phyloP scores from a whole-genome alignment of 257 asterid genomes.

The Ocimum tenuiflorum region DNA sequence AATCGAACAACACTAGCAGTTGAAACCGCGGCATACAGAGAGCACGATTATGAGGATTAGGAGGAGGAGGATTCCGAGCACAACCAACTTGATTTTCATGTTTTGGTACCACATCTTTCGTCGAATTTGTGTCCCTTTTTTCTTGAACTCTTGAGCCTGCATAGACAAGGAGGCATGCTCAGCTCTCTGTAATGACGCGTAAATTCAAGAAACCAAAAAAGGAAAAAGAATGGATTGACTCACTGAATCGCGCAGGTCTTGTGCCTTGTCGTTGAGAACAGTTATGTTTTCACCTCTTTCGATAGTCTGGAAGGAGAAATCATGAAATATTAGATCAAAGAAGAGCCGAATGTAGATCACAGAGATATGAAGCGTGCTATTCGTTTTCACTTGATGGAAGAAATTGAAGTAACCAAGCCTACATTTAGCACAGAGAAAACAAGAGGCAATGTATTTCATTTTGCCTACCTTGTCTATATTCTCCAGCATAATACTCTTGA shows the following conservation, averaged over 20 bases:
- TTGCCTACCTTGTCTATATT: slow-evolving; percentile 74
- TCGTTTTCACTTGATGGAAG: neutral
- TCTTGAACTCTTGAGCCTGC: slow-evolving; percentile 65
- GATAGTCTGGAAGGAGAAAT: slow-evolving; percentile 41
- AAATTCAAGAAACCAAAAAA: neutral
- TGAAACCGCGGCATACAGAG: slow-evolving; percentile 61
- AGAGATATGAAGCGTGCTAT: neutral
- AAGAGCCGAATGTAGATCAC: neutral
- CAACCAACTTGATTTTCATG: slow-evolving; percentile 79
- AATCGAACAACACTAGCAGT: slow-evolving; percentile 28
- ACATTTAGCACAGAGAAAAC: too few species aligned
- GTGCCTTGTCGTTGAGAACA: slow-evolving; percentile 57
- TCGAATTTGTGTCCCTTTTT: slow-evolving; percentile 45
- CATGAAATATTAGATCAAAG: neutral
- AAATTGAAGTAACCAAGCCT: too few species aligned
- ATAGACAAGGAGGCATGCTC: neutral
- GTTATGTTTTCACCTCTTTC: slow-evolving; percentile 72
- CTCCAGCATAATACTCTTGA: slow-evolving; percentile 78
- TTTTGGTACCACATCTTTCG: slow-evolving; percentile 90
- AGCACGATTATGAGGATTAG: slow-evolving; percentile 68
- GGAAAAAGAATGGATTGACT: neutral
- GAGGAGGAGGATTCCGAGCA: slow-evolving; percentile 54
- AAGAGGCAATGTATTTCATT: too few species aligned
- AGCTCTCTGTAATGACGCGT: neutral
- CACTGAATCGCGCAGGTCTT: slow-evolving; percentile 71